Conservation (phyloP, 2,329 filamentous ascomycete genomes). For the Capronia americana region DNA sequence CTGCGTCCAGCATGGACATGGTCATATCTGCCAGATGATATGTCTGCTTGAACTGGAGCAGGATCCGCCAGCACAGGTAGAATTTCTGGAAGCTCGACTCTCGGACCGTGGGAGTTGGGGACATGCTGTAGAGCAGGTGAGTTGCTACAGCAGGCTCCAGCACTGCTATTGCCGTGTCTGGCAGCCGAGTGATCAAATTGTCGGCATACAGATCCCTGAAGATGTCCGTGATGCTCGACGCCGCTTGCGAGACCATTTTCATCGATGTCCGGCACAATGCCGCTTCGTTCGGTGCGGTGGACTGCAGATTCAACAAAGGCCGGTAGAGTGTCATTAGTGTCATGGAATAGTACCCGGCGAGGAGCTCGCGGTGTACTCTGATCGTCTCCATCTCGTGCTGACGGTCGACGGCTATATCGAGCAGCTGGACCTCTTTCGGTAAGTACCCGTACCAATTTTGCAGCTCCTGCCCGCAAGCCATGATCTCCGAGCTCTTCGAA, state of each 20-base stretch:
- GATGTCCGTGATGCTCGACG: conserved; percentile 83
- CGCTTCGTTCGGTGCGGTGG: background rate
- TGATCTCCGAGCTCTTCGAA: conserved; percentile 18
- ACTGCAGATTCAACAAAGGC: conserved; percentile 20
- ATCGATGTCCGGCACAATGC: conserved; percentile 6
- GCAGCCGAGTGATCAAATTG: conserved; percentile 21
- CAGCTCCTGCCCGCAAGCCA: conserved; percentile 25
- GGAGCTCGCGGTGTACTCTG: conserved; percentile 24
- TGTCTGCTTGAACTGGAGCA: conserved; percentile 25
- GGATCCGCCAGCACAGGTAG: conserved; percentile 34
- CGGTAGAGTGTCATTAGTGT: conserved; percentile 34
- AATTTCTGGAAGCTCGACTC: conserved; percentile 29
- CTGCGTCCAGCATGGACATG: conserved; percentile 29
- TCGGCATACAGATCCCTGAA: conserved; percentile 62
- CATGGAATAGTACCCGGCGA: conserved; percentile 29
- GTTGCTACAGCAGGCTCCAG: conserved; percentile 28
- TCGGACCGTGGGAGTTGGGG: conserved; percentile 16
- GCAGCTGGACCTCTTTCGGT: conserved; percentile 19
- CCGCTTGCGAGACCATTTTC: conserved; percentile 60
- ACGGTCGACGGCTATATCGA: background rate
- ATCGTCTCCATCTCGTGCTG: conserved; percentile 10
- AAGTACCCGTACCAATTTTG: conserved; percentile 27
- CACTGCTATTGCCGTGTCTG: conserved; percentile 29
- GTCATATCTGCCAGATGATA: conserved; percentile 29
- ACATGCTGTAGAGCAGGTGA: conserved; percentile 32